Conservation (phyloP, 2,329 filamentous ascomycete genomes). For the Aspergillus sp. region DNA sequence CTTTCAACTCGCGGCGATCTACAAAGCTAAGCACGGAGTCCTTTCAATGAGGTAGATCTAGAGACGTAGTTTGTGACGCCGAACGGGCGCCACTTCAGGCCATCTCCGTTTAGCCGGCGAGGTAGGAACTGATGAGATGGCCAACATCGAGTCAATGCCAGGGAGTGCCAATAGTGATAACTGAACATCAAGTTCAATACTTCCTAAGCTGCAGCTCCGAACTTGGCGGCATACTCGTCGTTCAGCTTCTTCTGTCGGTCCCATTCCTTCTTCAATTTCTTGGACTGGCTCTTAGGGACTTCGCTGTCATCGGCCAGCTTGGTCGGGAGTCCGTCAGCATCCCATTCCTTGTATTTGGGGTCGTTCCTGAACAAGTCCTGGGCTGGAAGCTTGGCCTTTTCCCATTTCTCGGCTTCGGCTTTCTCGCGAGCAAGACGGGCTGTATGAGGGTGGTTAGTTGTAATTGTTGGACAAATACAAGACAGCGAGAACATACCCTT, state of each 20-base stretch:
- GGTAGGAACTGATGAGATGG: too few relatives aligned
- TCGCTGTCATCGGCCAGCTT: constrained; percentile 76
- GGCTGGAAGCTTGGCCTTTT: background rate
- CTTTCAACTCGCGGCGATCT: too few relatives aligned
- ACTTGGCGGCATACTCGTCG: background rate
- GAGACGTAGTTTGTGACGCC: too few relatives aligned
- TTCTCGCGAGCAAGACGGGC: background rate
- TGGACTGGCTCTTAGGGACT: constrained; percentile 73
- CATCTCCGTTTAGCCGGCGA: too few relatives aligned
- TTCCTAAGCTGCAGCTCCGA: background rate
- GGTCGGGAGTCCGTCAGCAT: constrained; percentile 76
- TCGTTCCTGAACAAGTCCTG: constrained; percentile 53
- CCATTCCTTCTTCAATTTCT: constrained; percentile 88
- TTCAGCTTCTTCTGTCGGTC: constrained; percentile 76
- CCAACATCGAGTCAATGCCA: too few relatives aligned
- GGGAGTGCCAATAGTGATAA: background rate
- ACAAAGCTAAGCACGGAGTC: too few relatives aligned
- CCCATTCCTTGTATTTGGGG: constrained; percentile 71
- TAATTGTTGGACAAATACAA: too few relatives aligned
- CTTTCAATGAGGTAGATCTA: too few relatives aligned
- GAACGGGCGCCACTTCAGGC: too few relatives aligned
- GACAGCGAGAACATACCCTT: background rate
- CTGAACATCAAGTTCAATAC: background rate
- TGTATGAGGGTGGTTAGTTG: background rate
- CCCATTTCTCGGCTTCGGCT: background rate